These are phyloP conservation scores for Aspergillus tanneri DNA, from an alignment of 2,329 filamentous ascomycete genomes.

Conservation along the genomic window DNA sequence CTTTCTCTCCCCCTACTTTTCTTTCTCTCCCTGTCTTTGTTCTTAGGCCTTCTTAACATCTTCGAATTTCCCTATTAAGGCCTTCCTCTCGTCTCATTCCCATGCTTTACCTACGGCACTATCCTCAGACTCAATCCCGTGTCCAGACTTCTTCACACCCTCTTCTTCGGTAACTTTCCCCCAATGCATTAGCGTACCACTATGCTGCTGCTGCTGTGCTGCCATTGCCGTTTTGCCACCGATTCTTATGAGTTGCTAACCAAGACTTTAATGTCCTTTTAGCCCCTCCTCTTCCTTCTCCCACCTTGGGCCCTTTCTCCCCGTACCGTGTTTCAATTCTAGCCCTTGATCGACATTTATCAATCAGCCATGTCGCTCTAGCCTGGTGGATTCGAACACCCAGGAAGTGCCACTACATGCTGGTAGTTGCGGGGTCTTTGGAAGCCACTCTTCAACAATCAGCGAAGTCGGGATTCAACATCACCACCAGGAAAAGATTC, in stretches of 20 bases:
- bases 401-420: slow-evolving; percentile 21
- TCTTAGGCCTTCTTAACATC: slow-evolving; percentile 5
- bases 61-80: slow-evolving; percentile 19
- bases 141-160: slow-evolving; percentile 10
- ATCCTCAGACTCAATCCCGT: slow-evolving; percentile 12
- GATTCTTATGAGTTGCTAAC: slow-evolving; percentile 6
- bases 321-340: slow-evolving; percentile 12
- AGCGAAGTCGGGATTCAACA: slow-evolving; percentile 13
- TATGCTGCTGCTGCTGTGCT: slow-evolving; percentile 12
- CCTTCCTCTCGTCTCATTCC: slow-evolving; percentile 16
- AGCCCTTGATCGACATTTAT: slow-evolving; percentile 7
- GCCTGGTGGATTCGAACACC: slow-evolving; percentile 14
- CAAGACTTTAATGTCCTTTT: background rate
- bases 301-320: slow-evolving; percentile 6
- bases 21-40: slow-evolving; percentile 10
- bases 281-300: slow-evolving; percentile 16
- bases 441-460: slow-evolving; percentile 13
- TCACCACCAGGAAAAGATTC: slow-evolving; percentile 10
- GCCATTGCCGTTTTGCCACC: background rate
- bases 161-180: slow-evolving; percentile 22
- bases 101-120: slow-evolving; percentile 20
- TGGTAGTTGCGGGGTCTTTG: slow-evolving; percentile 23
- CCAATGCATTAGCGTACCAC: slow-evolving; percentile 23
- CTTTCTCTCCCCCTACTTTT: slow-evolving; percentile 23
- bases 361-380: slow-evolving; percentile 33